These are phyloP conservation scores for Corymbia calophylla DNA, from an alignment of 441 rosid genomes.

Conservation along the genomic window DNA sequence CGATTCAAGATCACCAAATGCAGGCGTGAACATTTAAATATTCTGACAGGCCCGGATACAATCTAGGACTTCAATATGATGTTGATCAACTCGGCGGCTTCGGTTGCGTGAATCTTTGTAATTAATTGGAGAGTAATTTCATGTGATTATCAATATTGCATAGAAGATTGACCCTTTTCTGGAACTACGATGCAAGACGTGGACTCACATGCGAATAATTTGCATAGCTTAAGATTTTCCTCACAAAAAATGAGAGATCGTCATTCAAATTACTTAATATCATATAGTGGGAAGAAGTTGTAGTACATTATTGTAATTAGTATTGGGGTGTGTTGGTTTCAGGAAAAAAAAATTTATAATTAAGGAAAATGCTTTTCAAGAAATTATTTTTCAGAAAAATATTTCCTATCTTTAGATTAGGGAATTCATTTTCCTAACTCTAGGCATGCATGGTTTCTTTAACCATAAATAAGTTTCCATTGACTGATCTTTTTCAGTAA, in stretches of 20 bases:
- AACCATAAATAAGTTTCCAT: background rate
- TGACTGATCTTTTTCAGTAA: fast-evolving
- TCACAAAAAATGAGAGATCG: background rate
- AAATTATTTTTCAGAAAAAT: background rate
- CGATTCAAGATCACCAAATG: background rate
- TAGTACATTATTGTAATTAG: background rate
- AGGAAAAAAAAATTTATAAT: background rate
- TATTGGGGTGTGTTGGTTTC: background rate
- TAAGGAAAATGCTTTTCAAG: background rate
- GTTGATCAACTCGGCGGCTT: background rate
- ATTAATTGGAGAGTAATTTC: background rate
- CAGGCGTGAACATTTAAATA: background rate
- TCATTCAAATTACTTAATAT: background rate
- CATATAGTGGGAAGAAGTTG: background rate
- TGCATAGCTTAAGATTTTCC: background rate
- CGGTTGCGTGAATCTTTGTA: background rate
- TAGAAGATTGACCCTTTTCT: background rate
- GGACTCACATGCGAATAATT: background rate
- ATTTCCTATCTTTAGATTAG: background rate
- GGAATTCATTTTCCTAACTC: background rate
- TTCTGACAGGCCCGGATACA: background rate
- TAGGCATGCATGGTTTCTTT: background rate
- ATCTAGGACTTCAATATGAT: background rate
- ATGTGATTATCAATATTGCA: background rate
- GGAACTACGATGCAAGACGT: background rate